Evolutionary conservation across 768 basidiomycete genomes (phyloP).

Genomic region (Dentipellis fragilis): DNA sequence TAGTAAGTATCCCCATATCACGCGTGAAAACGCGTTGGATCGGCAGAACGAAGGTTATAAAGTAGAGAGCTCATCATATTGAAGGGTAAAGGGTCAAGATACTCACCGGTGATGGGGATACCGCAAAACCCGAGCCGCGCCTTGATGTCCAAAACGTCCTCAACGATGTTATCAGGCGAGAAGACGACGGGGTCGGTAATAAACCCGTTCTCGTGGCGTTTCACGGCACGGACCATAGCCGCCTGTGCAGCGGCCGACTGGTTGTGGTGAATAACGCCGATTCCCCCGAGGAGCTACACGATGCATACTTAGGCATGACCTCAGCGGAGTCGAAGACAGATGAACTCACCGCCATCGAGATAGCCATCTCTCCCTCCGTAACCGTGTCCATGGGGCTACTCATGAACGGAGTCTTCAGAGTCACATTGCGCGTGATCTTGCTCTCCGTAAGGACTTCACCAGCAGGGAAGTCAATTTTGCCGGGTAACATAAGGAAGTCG

Average conservation of each 20-base stretch:
- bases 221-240: slow-evolving; percentile 94
- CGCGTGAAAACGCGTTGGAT: slow-evolving; percentile 58
- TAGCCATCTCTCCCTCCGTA: slow-evolving; percentile 91
- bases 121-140: slow-evolving; percentile 88
- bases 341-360: slow-evolving; percentile 71
- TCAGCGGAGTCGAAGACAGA: slow-evolving; percentile 4
- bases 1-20: slow-evolving; percentile 56
- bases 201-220: slow-evolving; percentile 98
- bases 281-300: slow-evolving; percentile 76
- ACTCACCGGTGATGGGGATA: slow-evolving; percentile 91
- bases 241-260: slow-evolving; percentile 79
- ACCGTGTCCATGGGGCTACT: slow-evolving; percentile 99
- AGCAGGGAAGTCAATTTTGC: slow-evolving; percentile 90
- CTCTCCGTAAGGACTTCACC: slow-evolving; percentile 74
- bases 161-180: slow-evolving; percentile 65
- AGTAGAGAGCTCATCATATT: slow-evolving; percentile 32
- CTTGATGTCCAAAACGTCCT: slow-evolving; percentile 91
- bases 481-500: slow-evolving; percentile 90
- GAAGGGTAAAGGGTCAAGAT: slow-evolving; percentile 14
- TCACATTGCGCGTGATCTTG: slow-evolving; percentile 82
- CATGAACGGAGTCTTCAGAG: slow-evolving; percentile 90
- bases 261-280: slow-evolving; percentile 98
- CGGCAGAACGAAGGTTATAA: slow-evolving; percentile 87
- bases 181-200: slow-evolving; percentile 92
- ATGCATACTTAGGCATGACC: slow-evolving; percentile 3